A percentile compares a stretch with the other conserved stretches of the same genome.
These are phyloP conservation scores for Calamus simplicifolius DNA, from an alignment of 176 grass and related monocot genomes.

Conservation along the genomic window DNA sequence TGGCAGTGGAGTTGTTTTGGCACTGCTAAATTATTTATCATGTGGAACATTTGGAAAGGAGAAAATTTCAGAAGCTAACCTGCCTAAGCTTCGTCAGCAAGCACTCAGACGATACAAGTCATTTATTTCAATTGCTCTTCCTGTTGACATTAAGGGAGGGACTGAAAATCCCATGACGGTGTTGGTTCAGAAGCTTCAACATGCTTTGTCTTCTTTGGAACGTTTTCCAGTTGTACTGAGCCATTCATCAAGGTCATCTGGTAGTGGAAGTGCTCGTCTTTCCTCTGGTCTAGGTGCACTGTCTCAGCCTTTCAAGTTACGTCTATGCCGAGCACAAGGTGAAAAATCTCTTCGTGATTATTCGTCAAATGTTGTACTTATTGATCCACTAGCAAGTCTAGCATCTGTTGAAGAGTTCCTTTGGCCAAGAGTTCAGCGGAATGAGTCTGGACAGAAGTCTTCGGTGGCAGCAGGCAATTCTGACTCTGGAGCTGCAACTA, in stretches of 20 bases:
- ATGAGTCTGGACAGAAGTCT: slow-evolving; percentile 45
- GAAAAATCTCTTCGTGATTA: slow-evolving; percentile 83
- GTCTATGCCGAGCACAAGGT: slow-evolving; percentile 62
- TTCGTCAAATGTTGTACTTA: slow-evolving; percentile 90
- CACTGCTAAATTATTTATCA: slow-evolving; percentile 69
- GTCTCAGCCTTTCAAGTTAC: slow-evolving; percentile 72
- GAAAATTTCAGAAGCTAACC: slow-evolving; percentile 46
- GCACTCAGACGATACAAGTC: slow-evolving; percentile 61
- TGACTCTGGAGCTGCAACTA: slow-evolving; percentile 40
- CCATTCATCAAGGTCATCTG: slow-evolving; percentile 52
- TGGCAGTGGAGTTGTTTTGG: slow-evolving; percentile 57
- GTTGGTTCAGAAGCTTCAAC: slow-evolving; percentile 79
- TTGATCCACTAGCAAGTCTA: slow-evolving; percentile 73
- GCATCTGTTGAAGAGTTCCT: slow-evolving; percentile 82
- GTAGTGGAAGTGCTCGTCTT: slow-evolving; percentile 38
- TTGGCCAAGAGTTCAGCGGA: slow-evolving; percentile 72
- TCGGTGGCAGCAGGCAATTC: slow-evolving; percentile 32
- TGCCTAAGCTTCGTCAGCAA: slow-evolving; percentile 55
- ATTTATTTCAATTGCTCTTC: slow-evolving; percentile 59
- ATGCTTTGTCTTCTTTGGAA: slow-evolving; percentile 66
- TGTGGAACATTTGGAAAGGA: slow-evolving; percentile 72
- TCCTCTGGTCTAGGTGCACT: slow-evolving; percentile 53
- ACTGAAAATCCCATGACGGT: slow-evolving; percentile 47
- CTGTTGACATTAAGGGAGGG: slow-evolving; percentile 24
- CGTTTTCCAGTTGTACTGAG: slow-evolving; percentile 72